Base-by-base conservation (phyloP, 2,329 filamentous ascomycete genomes). In the Hirsutella minnesotensis region DNA sequence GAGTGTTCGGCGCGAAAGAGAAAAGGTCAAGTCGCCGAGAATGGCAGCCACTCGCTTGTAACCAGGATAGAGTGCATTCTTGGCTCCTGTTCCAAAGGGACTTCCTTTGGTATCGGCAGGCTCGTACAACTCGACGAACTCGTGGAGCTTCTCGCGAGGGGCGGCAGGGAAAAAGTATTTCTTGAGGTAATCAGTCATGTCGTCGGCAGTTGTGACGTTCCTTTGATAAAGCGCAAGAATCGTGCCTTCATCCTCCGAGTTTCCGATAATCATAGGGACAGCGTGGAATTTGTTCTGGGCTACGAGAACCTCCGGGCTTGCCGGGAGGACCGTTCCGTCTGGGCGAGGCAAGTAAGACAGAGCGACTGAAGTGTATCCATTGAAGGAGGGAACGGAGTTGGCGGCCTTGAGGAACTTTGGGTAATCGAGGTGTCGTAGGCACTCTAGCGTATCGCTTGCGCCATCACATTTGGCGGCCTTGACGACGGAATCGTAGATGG, bases 201-300 rank as follows among this genome's bases (percentile, higher is more conserved):
- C 61, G 1, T 62, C 61, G 0, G 70, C 76, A 1, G 70, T 81
- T 9, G 75, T 83, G 40, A 89, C 64, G 56, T 88, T 86, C 27
- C 61, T 55, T 49, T 85, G 81, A 57, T 81, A 80, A 30, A 89
- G 67, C 5, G 79, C 68, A 56, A 89, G 87, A 3, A 89, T 60
- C 0, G 84, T 87, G 16, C 84, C 83, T 59, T 90, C 84, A 54
- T 90, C 85, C 64, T 89, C 83, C 59, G 87, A 82, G 54, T 86
- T 74, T 33, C 85, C 83, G 34, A 83, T 72, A 49, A 73, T 72
- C 63, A 68, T 66, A 30, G 70, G 69, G 2, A 72, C 68, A 1
- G 65, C 61, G 18, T 69, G 58, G 45, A 70, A 71, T 5, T 69
- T 68, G 13, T 79, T 77, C 0, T 57, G 52, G 3, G 50, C 43